Conservation (phyloP, 768 basidiomycete genomes). For the Rhodotorula diobovata region DNA sequence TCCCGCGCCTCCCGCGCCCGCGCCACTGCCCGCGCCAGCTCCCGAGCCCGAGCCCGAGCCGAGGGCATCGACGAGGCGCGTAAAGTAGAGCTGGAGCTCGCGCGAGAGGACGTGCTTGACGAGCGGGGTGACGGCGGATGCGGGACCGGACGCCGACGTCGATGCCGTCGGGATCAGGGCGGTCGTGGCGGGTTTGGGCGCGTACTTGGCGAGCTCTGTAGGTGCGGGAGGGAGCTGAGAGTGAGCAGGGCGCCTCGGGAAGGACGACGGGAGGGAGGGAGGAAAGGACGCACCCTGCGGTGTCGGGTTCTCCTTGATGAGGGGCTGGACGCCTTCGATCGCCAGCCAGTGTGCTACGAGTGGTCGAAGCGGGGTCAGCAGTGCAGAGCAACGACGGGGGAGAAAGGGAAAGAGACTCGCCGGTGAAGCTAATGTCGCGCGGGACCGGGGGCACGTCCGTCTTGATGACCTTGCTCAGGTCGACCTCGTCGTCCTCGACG, state of each 20-base stretch:
- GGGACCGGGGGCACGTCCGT: slow-evolving; percentile 80
- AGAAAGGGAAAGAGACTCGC: slow-evolving; percentile 21
- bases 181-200: slow-evolving; percentile 17
- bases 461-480: slow-evolving; percentile 83
- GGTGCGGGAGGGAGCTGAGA: not conserved
- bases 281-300: slow-evolving; percentile 19
- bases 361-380: not conserved
- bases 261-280: too few relatives aligned
- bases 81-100: slow-evolving; percentile 91
- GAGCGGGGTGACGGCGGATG: slow-evolving; percentile 52
- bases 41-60: slow-evolving; percentile 44
- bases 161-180: slow-evolving; percentile 16
- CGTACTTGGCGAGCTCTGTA: slow-evolving; percentile 34
- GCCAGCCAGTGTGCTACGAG: slow-evolving; percentile 86
- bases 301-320: slow-evolving; percentile 94
- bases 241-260: not conserved
- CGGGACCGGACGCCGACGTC: slow-evolving; percentile 5
- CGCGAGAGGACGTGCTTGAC: slow-evolving; percentile 89
- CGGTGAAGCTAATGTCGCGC: slow-evolving; percentile 72
- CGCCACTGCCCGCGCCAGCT: too few relatives aligned
- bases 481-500: slow-evolving; percentile 94
- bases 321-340: slow-evolving; percentile 93
- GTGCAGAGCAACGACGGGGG: not conserved
- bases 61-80: slow-evolving; percentile 74
- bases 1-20: not conserved